Base-by-base conservation (phyloP, 2,329 filamentous ascomycete genomes). In the Cytospora paraplurivora region DNA sequence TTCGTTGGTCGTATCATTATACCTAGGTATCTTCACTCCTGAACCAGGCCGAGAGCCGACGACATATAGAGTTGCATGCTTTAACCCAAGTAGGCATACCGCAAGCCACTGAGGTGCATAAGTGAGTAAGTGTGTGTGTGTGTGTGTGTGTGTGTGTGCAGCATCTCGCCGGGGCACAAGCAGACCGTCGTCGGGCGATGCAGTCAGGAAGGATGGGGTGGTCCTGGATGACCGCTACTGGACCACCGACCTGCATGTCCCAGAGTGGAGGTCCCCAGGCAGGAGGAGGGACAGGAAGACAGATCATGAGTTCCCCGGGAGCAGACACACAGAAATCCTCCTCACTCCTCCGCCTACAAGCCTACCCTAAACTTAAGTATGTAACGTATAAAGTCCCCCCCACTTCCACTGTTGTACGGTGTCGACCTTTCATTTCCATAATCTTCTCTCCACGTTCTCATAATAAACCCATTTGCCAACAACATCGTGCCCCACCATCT, bases 271-370 rank as follows among this genome's bases (percentile, higher is more conserved):
- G 27, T 37, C 52, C 52, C 21, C 7, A 21, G 33, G 52, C 4
- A 27, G 7, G 19, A 32, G 34, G 59, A n/a, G n/a, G n/a, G 35
- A 47, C n/a, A 19, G n/a, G 41, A 17, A 53, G 35, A 12, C n/a
- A 47, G 19, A 62, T 62, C 60, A 62, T 55, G 41, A 50, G 54
- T 53, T 32, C 54, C 55, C 34, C 58, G 51, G 44, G 53, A 49
- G 49, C 59, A 62, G 59, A 52, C 57, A 59, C 38, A 47, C 44
- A 52, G 53, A 47, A 34, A 49, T 50, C 47, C 27, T 44, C 32
- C 19, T 47, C 34, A 12, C 58, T 35, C 21, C 51, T 17, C 47
- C n/a, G 4, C 35, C 38, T 52, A 51, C 35, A 19, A 15, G 19
- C 27, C 27, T 27, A 27, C 27, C 27, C 27, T 27, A 2, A 27